Evolutionary conservation across 1,139 yeast genomes (phyloP), one percentile per base, ranked within the genome.

Genomic region (Debaryomyces robertsiae): DNA sequence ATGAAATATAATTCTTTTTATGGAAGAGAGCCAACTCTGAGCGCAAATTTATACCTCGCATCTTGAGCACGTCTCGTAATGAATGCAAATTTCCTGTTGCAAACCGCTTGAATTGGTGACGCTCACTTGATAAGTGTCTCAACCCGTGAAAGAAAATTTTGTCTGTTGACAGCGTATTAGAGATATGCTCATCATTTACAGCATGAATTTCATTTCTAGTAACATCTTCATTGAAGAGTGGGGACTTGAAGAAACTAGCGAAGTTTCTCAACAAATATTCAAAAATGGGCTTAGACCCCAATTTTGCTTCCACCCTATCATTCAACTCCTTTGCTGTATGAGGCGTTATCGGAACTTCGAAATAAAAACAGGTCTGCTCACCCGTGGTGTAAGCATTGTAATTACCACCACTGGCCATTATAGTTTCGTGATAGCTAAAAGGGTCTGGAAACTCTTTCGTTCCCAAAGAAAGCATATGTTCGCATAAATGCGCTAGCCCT

Each of bases 401-500:
- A 1, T 61, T 49, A 1, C 93, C 93, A 11, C 84, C 82, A 33
- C 69, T 59, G 15, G 65, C 55, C 2, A 69, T 53, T 1, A 83
- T 52, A 4, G 60, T 46, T 13, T 72, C 72, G 38, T 74, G 72
- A 44, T 79, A 78, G 16, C 58, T 54, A 34, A 68, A 71, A 0
- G 78, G 70, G 15, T 65, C 58, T 0, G 87, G 83, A 46, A 61
- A 78, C 30, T 69, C 62, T 43, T 75, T 75, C 0, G 86, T 76
- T 1, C 87, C 86, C 36, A 76, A 67, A 38, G 81, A 72, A 1
- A 84, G 48, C 74, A 80, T 69, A 57, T 85, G 93, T 46, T 85
- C 93, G 55, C 89, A 82, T 32, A 84, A 66, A 61, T 85, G 94
- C 0, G 93, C 91, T 28, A 84, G 49, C 0, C 93, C 93, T 0